Base-by-base conservation (phyloP, 192 early-diverging fungal species). In the Glomus cerebriforme region DNA sequence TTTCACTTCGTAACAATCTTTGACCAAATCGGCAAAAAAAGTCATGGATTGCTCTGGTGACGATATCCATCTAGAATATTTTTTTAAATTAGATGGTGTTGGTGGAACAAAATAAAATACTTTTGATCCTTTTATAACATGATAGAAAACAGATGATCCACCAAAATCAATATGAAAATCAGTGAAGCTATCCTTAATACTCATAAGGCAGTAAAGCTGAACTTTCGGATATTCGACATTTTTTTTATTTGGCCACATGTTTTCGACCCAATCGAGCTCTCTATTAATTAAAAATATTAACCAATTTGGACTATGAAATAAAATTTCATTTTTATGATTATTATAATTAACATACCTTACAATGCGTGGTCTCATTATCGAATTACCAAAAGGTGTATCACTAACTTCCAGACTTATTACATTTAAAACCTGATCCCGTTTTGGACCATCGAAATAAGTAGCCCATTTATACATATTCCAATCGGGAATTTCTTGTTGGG, bases 131-230 rank as follows among this genome's bases (percentile, higher is more conserved):
- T 90, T 90, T 1, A 98, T 75, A 32, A 98, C 88, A 77, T 98
- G 96, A 81, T 97, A 98, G 75, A 95, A 98, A 0, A 97, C 95
- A 84, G 93, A 96, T 8, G 88, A 89, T 19, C 93, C 94, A 24
- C 91, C 92, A 84, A 95, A 95, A 85, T 95, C 93, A 65, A 75
- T 75, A 22, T 75, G 81, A 81, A 85, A 85, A 76, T 85, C 84
- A 22, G 96, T 91, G 82, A 95, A 95, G 75, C 87, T 88, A 76
- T 96, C 92, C 80, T 92, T 88, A n/a, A 95, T 93, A 49, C 94
- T 92, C 96, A 98, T 96, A 72, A 96, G 82, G 78, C 96, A 98
- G 80, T 98, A 96, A 9, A 96, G 86, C 80, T 96, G 95, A 0
- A 96, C 95, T 65, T 90, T 90, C 10, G 96, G 96, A 79, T 92